phyloP scores from a whole-genome alignment of 768 basidiomycete genomes.

The Terana coerulea region DNA sequence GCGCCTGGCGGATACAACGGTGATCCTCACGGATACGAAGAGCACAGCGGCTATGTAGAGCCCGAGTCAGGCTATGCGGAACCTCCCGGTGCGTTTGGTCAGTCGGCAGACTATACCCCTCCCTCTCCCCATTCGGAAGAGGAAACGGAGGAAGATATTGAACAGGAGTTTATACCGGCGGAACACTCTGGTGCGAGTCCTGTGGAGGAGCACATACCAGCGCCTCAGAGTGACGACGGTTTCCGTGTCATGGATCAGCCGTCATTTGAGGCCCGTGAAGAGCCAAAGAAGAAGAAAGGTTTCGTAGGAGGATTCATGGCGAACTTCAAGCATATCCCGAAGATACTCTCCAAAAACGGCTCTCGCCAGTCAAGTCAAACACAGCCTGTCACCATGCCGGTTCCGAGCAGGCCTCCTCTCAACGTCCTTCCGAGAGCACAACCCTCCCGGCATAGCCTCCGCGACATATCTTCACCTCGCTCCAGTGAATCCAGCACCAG shows the following conservation, averaged over 20 bases:
- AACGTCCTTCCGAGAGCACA: neutral
- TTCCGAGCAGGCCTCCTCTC: neutral
- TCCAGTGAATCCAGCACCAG: neutral
- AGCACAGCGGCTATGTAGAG: neutral
- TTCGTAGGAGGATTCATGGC: constrained; percentile 26
- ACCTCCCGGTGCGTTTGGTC: neutral
- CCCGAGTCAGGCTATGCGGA: neutral
- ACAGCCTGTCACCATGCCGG: neutral
- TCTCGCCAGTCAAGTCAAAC: neutral
- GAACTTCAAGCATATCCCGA: constrained; percentile 16
- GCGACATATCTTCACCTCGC: neutral
- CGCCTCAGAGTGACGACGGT: neutral
- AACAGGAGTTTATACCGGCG: neutral
- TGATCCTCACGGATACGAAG: neutral
- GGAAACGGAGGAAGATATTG: too few relatives aligned
- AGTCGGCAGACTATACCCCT: neutral
- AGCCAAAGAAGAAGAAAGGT: constrained; percentile 1
- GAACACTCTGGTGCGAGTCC: neutral
- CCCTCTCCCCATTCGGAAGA: neutral
- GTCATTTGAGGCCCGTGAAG: too few relatives aligned
- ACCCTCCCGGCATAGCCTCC: neutral
- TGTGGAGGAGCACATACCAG: neutral
- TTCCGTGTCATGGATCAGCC: too few relatives aligned
- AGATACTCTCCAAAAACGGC: constrained; percentile 11
- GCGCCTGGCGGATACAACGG: neutral